Percentiles rank a stretch among this genome's conserved stretches.
Conservation (phyloP, 139 green algal genomes). For the Axilococcus clingmanii region DNA sequence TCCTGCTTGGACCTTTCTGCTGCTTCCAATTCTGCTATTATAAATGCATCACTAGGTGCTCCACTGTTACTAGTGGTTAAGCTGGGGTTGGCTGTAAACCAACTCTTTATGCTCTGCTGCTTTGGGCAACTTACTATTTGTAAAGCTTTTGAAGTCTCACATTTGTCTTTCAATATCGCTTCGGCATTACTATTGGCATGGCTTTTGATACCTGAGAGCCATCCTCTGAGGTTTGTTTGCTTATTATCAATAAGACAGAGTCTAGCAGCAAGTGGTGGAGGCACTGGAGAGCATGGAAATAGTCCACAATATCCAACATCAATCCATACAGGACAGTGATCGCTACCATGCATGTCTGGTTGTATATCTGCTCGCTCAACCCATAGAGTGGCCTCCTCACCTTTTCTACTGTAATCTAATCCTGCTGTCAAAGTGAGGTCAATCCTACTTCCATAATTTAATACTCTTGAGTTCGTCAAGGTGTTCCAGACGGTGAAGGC, state of each 20-base stretch:
- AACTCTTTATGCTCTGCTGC: neutral
- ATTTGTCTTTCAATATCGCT: neutral
- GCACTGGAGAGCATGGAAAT: constrained; percentile 7
- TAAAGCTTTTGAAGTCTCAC: neutral
- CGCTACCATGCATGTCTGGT: constrained; percentile 43
- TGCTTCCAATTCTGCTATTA: constrained; percentile 2
- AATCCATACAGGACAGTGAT: constrained; percentile 61
- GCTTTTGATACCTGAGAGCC: constrained; percentile 4
- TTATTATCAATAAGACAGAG: constrained; percentile 14
- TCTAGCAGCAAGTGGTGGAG: neutral
- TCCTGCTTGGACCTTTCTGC: neutral
- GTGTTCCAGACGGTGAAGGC: constrained; percentile 76
- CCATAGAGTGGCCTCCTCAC: neutral
- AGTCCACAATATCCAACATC: constrained; percentile 3
- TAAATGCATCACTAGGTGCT: neutral
- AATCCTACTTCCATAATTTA: constrained; percentile 76
- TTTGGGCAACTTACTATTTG: neutral
- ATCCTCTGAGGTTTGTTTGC: constrained; percentile 29
- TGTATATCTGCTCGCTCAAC: constrained; percentile 33
- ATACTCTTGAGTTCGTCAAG: constrained; percentile 34
- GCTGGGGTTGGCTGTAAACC: neutral
- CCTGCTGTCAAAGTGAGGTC: constrained; percentile 54
- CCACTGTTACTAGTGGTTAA: neutral
- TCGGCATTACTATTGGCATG: neutral
- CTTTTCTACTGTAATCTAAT: neutral